phyloP scores from a whole-genome alignment of 176 grass and related monocot genomes.

The Oryza glaberrima region DNA sequence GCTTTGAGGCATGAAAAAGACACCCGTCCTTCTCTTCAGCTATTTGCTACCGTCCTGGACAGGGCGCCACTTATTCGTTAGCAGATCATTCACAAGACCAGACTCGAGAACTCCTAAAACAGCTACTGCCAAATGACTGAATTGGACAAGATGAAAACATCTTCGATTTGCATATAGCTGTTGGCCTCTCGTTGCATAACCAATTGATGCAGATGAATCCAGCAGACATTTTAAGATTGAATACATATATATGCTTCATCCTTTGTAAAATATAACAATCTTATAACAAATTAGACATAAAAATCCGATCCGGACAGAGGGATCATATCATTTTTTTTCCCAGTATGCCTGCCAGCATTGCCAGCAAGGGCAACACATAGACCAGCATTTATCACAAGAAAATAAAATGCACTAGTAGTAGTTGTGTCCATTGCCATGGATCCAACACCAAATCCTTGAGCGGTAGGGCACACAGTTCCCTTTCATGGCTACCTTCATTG shows the following conservation, averaged over 20 bases:
- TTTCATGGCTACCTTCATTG: not conserved
- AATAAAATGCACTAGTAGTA: not conserved
- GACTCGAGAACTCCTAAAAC: not conserved
- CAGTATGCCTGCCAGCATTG: not conserved
- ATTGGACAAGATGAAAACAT: not conserved
- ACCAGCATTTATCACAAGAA: not conserved
- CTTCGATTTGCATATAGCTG: not conserved
- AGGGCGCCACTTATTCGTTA: not conserved
- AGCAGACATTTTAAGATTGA: no score
- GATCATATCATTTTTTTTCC: no score
- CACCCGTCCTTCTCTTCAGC: constrained; percentile 34
- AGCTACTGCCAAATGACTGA: not conserved
- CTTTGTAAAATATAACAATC: no score
- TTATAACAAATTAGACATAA: no score
- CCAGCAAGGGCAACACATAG: not conserved
- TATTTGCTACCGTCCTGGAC: not conserved
- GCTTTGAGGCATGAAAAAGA: not conserved
- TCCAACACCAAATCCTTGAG: not conserved
- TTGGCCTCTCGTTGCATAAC: not conserved
- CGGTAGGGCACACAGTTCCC: not conserved
- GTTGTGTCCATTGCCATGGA: not conserved
- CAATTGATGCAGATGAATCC: not conserved
- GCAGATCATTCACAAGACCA: not conserved
- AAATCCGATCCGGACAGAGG: no score
- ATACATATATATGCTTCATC: not conserved